Evolutionary conservation across 306 rosid genomes (phyloP), one percentile per base, ranked within the genome.

Genomic region (Rubus idaeus): DNA sequence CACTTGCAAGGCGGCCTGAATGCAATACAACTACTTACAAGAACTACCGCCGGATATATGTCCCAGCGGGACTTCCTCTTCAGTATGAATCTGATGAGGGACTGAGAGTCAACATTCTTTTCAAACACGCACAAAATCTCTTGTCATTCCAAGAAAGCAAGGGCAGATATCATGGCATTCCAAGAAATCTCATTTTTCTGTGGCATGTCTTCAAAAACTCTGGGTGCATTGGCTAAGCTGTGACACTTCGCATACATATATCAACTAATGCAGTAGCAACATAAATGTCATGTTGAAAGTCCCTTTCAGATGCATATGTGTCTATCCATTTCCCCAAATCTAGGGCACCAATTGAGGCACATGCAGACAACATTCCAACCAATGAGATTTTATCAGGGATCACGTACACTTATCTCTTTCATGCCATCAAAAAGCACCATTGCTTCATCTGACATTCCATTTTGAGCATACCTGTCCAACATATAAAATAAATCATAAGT

Each of bases 231-330:
- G 30, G 84, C 93, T 83, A 94, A 82, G 86, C 87, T 90, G 57
- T 97, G 97, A 70, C 98, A 92, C 88, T 94, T 94, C 0, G 95
- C 96, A 81, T 94, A 92, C 98, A 92, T 94, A n/a, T n/a, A 80
- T 94, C 98, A 70, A 92, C 66, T 55, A 94, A 81, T 44, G 98
- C 97, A 45, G 97, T 94, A 47, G 86, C 91, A 30, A 94, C 87
- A 80, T 80, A 94, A 44, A 90, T 78, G 56, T 94, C 90, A 62
- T 85, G 84, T 65, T 80, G 91, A 21, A 83, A 80, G 74, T 90
- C 90, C 81, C 88, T 83, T 79, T 92, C 87, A 12, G 89, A 78
- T 42, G 92, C 97, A 88, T 86, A 86, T n/a, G 68, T 84, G 70
- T 90, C 85, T 10, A 88, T 81, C 84, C 88, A 77, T 84, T 82